Conservation (phyloP, 306 rosid genomes). For the Quercus engelmannii region DNA sequence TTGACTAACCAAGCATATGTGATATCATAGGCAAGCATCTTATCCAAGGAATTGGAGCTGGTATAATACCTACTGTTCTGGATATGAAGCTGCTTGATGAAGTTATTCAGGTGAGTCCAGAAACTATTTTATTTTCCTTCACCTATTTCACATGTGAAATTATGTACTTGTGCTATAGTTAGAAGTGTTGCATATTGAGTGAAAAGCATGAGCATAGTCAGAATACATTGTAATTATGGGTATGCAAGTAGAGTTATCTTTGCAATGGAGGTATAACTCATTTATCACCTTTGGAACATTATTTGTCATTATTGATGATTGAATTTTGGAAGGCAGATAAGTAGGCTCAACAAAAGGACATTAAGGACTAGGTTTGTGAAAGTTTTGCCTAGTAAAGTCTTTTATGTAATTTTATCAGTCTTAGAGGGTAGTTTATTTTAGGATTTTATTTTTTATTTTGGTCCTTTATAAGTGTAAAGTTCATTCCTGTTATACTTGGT, state of each 20-base stretch:
- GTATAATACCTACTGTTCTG: constrained; percentile 48
- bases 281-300: background rate
- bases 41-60: constrained; percentile 85
- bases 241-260: background rate
- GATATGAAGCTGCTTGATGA: constrained; percentile 64
- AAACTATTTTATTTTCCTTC: background rate
- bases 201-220: background rate
- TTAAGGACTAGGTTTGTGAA: background rate
- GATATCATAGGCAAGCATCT: constrained; percentile 56
- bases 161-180: background rate
- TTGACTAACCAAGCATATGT: background rate
- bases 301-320: background rate
- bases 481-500: background rate
- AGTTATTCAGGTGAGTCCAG: constrained; percentile 50
- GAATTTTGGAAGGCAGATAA: background rate
- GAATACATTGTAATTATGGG: background rate
- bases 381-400: background rate
- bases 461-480: background rate
- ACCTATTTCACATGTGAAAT: background rate
- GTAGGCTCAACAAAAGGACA: background rate
- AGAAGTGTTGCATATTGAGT: background rate
- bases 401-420: background rate
- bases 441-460: background rate
- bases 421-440: background rate
- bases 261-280: background rate